These are phyloP conservation scores for Coprinellus aureogranulatus DNA, from an alignment of 768 basidiomycete genomes.

Conservation along the genomic window DNA sequence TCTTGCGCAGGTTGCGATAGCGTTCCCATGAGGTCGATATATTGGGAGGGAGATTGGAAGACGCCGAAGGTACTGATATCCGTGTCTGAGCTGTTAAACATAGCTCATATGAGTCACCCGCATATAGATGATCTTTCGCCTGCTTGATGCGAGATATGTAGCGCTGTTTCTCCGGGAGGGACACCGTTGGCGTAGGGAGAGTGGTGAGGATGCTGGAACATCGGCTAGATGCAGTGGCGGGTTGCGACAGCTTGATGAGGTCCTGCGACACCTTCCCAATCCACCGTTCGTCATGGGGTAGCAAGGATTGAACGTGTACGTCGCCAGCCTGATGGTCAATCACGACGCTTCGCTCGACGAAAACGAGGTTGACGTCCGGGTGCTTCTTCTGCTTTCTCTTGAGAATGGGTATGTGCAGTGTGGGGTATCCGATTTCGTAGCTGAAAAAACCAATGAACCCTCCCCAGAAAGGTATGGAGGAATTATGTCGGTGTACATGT, in stretches of 20 bases:
- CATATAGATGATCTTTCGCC: slow-evolving; percentile 71
- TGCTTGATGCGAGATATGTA: slow-evolving; percentile 70
- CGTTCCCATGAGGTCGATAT: slow-evolving; percentile 64
- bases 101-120: slow-evolving; percentile 91
- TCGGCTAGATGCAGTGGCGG: neutral
- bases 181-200: slow-evolving; percentile 27
- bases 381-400: slow-evolving; percentile 35
- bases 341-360: slow-evolving; percentile 77
- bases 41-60: slow-evolving; percentile 16
- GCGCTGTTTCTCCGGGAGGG: slow-evolving; percentile 51
- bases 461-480: slow-evolving; percentile 77
- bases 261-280: slow-evolving; percentile 38
- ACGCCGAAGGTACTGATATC: slow-evolving; percentile 44
- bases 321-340: slow-evolving; percentile 52
- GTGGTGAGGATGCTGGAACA: slow-evolving; percentile 1
- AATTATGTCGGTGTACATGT: slow-evolving; percentile 44
- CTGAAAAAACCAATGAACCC: slow-evolving; percentile 76
- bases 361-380: slow-evolving; percentile 73
- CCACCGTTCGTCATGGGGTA: slow-evolving; percentile 56
- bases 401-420: slow-evolving; percentile 45
- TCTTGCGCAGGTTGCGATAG: slow-evolving; percentile 65
- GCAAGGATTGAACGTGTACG: slow-evolving; percentile 73
- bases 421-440: slow-evolving; percentile 72
- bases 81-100: slow-evolving; percentile 79
- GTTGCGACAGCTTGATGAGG: slow-evolving; percentile 1